These are phyloP conservation scores for Candida loeiensis DNA, from an alignment of 805 yeast species.

Conservation along the genomic window DNA sequence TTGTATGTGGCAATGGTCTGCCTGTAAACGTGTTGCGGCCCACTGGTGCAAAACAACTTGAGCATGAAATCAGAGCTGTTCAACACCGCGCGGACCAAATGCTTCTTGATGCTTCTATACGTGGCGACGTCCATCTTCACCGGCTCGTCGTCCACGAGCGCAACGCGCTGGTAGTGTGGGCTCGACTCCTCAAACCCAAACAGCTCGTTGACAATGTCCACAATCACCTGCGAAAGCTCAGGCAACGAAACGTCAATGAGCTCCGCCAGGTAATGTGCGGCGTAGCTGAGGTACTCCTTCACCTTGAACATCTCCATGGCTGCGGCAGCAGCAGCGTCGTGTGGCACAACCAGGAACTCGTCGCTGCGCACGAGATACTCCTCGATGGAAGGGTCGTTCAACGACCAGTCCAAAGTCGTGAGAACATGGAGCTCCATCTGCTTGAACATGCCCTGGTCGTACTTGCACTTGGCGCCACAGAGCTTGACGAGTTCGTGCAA, in stretches of 20 bases:
- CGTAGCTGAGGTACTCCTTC: constrained; percentile 49
- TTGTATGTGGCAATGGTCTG: constrained; percentile 1
- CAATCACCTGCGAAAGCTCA: constrained; percentile 28
- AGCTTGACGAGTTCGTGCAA: constrained; percentile 65
- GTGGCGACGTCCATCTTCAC: neutral
- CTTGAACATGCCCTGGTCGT: constrained; percentile 42
- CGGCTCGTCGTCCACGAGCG: neutral
- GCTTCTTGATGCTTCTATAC: constrained; percentile 21
- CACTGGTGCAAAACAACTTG: constrained; percentile 24
- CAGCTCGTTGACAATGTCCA: constrained; percentile 21
- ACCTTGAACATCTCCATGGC: constrained; percentile 38
- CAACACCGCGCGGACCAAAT: constrained; percentile 25
- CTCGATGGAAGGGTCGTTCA: constrained; percentile 56
- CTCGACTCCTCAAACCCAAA: constrained; percentile 11
- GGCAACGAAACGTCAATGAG: constrained; percentile 34
- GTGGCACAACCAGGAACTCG: constrained; percentile 23
- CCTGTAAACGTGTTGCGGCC: constrained; percentile 27
- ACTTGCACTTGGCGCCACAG: constrained; percentile 61
- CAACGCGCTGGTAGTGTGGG: constrained; percentile 9
- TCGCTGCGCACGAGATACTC: constrained; percentile 31
- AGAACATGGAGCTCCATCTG: constrained; percentile 79
- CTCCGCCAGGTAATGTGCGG: constrained; percentile 45
- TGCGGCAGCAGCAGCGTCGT: neutral
- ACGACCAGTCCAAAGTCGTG: constrained; percentile 67
- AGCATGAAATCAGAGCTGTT: constrained; percentile 27